Evolutionary conservation across 352 stramenopile genomes (phyloP).

Genomic region (Phytophthora sojae): DNA sequence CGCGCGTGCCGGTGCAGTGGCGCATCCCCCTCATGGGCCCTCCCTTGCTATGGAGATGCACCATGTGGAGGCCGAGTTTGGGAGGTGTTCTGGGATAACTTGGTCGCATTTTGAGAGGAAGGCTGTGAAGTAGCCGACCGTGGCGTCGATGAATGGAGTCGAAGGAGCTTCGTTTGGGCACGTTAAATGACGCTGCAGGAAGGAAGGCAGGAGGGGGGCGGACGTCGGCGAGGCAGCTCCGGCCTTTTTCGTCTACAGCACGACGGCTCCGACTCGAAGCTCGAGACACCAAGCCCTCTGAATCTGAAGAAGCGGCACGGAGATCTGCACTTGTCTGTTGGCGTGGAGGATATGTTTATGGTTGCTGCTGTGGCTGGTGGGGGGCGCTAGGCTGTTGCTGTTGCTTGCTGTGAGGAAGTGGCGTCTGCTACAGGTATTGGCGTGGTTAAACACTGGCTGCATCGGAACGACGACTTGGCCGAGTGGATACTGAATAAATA

Average conservation of each 20-base stretch:
- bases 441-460: not conserved
- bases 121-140: not conserved
- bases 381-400: too few species aligned
- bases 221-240: not conserved
- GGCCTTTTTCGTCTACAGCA: conserved; percentile 15
- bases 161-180: too few species aligned
- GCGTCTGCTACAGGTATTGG: conserved; percentile 13
- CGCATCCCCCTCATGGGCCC: not conserved
- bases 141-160: not conserved
- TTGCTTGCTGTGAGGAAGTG: not conserved
- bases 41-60: conserved; percentile 12
- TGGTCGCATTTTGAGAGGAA: not conserved
- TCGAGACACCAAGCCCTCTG: conserved; percentile 4
- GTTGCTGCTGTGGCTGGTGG: too few species aligned
- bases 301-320: conserved; percentile 16
- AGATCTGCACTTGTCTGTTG: not conserved
- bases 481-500: conserved; percentile 24
- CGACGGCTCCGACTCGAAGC: not conserved
- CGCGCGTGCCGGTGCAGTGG: not conserved
- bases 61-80: conserved; percentile 9
- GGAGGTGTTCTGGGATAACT: conserved; percentile 25
- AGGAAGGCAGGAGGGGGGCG: not conserved
- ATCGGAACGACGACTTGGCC: too few species aligned
- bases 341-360: too few species aligned
- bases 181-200: not conserved